Evolutionary conservation across 805 yeast genomes (phyloP).

Genomic region (Debaryomyces prosopidis): DNA sequence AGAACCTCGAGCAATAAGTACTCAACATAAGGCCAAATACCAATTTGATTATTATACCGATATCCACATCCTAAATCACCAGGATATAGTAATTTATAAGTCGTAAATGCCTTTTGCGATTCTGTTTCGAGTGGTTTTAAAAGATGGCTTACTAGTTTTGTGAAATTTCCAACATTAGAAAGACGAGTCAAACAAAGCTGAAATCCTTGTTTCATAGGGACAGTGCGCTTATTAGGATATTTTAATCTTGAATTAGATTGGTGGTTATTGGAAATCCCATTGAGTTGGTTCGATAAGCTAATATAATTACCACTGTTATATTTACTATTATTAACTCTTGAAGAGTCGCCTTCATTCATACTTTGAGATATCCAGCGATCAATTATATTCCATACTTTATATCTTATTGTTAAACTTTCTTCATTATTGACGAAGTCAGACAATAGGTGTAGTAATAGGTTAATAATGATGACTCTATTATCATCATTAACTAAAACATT

Average conservation of each 20-base stretch:
- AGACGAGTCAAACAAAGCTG: conserved; percentile 47
- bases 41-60: conserved; percentile 49
- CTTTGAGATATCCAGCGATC: conserved; percentile 68
- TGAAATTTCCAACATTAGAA: conserved; percentile 58
- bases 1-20: conserved; percentile 69
- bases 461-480: conserved; percentile 35
- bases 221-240: conserved; percentile 16
- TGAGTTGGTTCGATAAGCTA: background rate
- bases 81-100: conserved; percentile 56
- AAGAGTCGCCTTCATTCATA: conserved; percentile 5
- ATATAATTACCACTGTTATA: background rate
- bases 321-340: background rate
- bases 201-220: conserved; percentile 28
- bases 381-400: conserved; percentile 63
- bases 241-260: conserved; percentile 14
- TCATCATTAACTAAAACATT: conserved; percentile 30
- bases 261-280: background rate
- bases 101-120: conserved; percentile 24
- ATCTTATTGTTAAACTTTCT: conserved; percentile 31
- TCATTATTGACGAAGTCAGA: conserved; percentile 49
- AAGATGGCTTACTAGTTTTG: conserved; percentile 50
- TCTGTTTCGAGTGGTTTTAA: conserved; percentile 24
- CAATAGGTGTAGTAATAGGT: conserved; percentile 51
- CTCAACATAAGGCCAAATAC: conserved; percentile 80
- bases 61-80: conserved; percentile 58